Conservation (phyloP, 148 eudicot genomes). For the Camellia lanceoleosa region DNA sequence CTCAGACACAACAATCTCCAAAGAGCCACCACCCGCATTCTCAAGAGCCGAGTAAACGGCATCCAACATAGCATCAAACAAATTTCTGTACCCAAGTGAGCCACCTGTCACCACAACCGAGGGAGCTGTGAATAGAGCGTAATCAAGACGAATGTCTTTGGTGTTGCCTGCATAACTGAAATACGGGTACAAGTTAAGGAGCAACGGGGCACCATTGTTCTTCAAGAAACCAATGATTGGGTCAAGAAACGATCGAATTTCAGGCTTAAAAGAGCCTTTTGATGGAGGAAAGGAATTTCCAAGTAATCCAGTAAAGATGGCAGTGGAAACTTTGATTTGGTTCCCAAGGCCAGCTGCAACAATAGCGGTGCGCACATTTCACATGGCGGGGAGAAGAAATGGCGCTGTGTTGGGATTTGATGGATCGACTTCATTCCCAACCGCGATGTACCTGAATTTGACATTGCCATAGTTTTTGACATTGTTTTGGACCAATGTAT, state of each 20-base stretch:
- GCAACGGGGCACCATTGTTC: constrained; percentile 8
- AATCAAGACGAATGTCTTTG: constrained; percentile 11
- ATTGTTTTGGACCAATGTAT: constrained; percentile 37
- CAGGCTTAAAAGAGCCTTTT: constrained; percentile 10
- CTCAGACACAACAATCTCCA: constrained; percentile 51
- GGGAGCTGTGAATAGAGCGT: constrained; percentile 16
- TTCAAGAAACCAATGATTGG: constrained; percentile 12
- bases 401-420: neutral
- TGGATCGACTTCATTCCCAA: constrained; percentile 40
- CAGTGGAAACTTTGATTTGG: constrained; percentile 32
- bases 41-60: constrained; percentile 39
- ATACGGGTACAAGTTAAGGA: constrained; percentile 19
- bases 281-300: constrained; percentile 21
- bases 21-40: constrained; percentile 27
- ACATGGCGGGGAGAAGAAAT: constrained; percentile 17
- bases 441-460: constrained; percentile 38
- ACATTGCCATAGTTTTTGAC: constrained; percentile 28
- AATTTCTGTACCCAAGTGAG: constrained; percentile 1
- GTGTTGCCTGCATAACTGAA: constrained; percentile 15
- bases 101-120: constrained; percentile 13
- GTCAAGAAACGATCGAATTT: constrained; percentile 6
- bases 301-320: constrained; percentile 25
- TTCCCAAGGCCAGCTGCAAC: constrained; percentile 21
- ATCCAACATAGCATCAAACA: constrained; percentile 42
- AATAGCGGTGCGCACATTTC: constrained; percentile 21